phyloP scores from a whole-genome alignment of 495 filamentous ascomycete genomes.

The Aspergillus coremiiformis region DNA sequence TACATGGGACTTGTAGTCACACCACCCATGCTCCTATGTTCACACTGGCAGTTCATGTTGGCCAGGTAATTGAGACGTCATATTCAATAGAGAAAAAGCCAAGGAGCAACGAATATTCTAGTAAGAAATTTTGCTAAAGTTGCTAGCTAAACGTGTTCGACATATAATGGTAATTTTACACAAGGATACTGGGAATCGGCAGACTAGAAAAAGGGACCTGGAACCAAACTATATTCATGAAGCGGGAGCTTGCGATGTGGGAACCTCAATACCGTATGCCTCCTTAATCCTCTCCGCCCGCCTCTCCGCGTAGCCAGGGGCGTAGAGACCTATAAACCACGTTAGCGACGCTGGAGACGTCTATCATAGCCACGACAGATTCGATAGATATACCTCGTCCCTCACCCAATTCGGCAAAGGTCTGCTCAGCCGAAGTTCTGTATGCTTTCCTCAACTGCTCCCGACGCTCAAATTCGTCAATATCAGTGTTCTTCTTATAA shows the following conservation, averaged over 20 bases:
- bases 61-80: neutral
- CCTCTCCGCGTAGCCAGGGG: conserved; percentile 79
- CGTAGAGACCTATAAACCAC: conserved; percentile 61
- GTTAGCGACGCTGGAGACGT: conserved; percentile 20
- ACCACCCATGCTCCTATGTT: neutral
- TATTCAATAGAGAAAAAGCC: neutral
- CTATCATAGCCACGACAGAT: neutral
- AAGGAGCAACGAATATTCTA: conserved; percentile 12
- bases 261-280: conserved; percentile 83
- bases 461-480: conserved; percentile 78
- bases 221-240: conserved; percentile 31
- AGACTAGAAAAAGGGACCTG: conserved; percentile 12
- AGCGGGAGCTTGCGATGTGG: conserved; percentile 33
- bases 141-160: conserved; percentile 31
- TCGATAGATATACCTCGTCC: conserved; percentile 61
- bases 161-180: conserved; percentile 40
- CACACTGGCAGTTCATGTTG: neutral
- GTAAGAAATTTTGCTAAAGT: conserved; percentile 21
- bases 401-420: conserved; percentile 76
- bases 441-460: conserved; percentile 65
- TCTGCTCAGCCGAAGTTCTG: conserved; percentile 73
- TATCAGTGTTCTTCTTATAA: conserved; percentile 46
- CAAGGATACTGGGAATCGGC: conserved; percentile 22
- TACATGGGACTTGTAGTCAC: neutral
- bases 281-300: conserved; percentile 77